Evolutionary conservation across 2,329 filamentous ascomycete species (phyloP), one percentile per base, ranked within the genome.

Genomic region (Calonectria pauciramosa): DNA sequence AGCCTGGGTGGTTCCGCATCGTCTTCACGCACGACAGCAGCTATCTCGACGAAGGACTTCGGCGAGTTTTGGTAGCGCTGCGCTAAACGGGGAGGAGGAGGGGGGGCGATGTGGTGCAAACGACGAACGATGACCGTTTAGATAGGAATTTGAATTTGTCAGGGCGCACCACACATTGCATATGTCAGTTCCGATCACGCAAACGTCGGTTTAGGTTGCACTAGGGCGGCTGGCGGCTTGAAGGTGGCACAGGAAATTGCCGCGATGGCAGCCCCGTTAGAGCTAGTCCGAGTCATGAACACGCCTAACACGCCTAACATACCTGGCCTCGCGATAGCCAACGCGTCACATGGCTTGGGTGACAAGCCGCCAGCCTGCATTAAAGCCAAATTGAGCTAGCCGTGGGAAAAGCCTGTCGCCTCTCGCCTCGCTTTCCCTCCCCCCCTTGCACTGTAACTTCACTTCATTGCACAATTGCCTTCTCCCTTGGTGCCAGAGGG

Each of bases 1-100:
- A 83, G 75, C 79, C 82, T 0, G 85, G 85, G 0, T 86, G 84
- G 85, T 86, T 85, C 67, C 77, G 85, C 4, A 84, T 87, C 68
- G 83, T 86, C 10, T 86, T 87, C 68, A 83, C 85, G 1, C 82
- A 86, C 9, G 74, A 80, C 23, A 73, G 76, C 54, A 78, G 78
- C 1, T 82, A 84, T 56, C 71, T 87, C 10, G 77, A 82, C 6
- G 73, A 83, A 56, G 82, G 82, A 2, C 73, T 84, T 16, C 32
- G 72, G 20, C 66, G 79, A 34, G 69, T 80, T 16, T 70, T 78
- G 14, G 65, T 75, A 44, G 76, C 79, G 44, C 54, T 80, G 13
- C 26, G 4, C 14, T 49, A 47, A 47, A 36, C 8, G 30, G 56
- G n/a, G n/a, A n/a, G n/a, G n/a, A n/a, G n/a, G n/a, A n/a, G n/a